Conservation (phyloP, 2,329 filamentous ascomycete species). For the Phaeomoniella chlamydospora region DNA sequence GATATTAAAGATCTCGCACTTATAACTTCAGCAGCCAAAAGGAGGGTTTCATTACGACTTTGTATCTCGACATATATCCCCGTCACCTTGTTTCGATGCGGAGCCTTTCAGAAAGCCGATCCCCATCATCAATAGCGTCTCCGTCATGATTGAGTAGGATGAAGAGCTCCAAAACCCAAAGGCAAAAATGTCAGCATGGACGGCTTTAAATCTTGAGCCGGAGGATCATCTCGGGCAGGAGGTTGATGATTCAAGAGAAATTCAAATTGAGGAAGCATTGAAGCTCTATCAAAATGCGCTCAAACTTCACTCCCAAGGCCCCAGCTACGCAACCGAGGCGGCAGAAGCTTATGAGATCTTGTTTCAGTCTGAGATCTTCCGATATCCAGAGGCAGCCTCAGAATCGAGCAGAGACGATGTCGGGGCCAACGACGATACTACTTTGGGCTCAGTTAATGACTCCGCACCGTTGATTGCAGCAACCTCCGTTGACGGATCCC, state of each 20-base stretch:
- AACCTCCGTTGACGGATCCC: conserved; percentile 55
- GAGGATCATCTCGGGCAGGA: conserved; percentile 74
- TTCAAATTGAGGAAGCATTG: conserved; percentile 92
- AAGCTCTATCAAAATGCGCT: conserved; percentile 87
- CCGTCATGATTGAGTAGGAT: too few relatives aligned
- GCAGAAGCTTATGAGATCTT: conserved; percentile 68
- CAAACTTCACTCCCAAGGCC: conserved; percentile 80
- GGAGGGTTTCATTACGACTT: too few relatives aligned
- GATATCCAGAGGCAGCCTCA: conserved; percentile 71
- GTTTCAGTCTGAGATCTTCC: conserved; percentile 87
- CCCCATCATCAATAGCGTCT: too few relatives aligned
- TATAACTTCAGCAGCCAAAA: too few relatives aligned
- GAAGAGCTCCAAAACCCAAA: neutral
- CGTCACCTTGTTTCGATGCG: too few relatives aligned
- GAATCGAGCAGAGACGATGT: conserved; percentile 62
- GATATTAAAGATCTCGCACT: too few relatives aligned
- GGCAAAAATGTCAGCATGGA: neutral
- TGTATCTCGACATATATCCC: too few relatives aligned
- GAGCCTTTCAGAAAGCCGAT: too few relatives aligned
- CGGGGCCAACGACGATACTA: conserved; percentile 20
- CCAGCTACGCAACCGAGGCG: conserved; percentile 60
- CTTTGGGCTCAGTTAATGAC: conserved; percentile 9
- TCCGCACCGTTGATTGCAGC: conserved; percentile 29
- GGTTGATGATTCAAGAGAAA: conserved; percentile 85
- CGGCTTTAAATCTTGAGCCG: conserved; percentile 46